Base-by-base conservation (phyloP, 2,329 filamentous ascomycete species). In the Torrubiella hemipterigena region DNA sequence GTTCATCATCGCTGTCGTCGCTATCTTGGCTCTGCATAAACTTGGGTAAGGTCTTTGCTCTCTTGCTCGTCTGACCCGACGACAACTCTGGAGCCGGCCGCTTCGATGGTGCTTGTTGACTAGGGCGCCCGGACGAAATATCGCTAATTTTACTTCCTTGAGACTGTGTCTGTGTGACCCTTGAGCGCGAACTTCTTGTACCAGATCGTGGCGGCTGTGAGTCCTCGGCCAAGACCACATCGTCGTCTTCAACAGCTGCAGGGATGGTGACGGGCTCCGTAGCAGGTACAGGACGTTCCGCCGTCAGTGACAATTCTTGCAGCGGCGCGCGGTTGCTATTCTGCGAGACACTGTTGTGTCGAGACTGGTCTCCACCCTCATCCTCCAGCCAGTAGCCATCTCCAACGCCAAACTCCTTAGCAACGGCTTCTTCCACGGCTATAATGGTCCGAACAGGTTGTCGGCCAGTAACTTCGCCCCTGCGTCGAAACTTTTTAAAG, bases 401-500 rank as follows among this genome's bases (percentile, higher is more conserved):
- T 1, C 80, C 79, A 17, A 86, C 69, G 3, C 81, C 81, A 46
- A 78, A 81, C 22, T 74, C 73, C 43, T 82, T 83, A 29, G 67
- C 68, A 45, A 73, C 74, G 15, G 77, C 80, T 50, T 84, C 77
- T 41, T 82, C 74, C 4, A 93, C 58, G 1, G 67, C 58, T 4
- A 94, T 73, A 23, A 93, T 81, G 20, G 81, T 59, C 33, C 58
- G 59, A 17, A 59, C 52, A 2, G 56, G 51, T 3, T 56, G 51
- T 12, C 66, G 51, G 6, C 66, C 59, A 3, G 46, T 39, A 6
- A 42, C 41, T 14, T 69, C 69, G 16, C 72, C 77, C 32, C 72
- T 65, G 33, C 64, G 66, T 15, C 68, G 66, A 48, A 98, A 98
- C 44, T 75, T 81, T 54, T 98, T 98, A 61, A 94, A 98, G 49